Evolutionary conservation across 768 basidiomycete genomes (phyloP).

Genomic region (Leccinum barrowsii): DNA sequence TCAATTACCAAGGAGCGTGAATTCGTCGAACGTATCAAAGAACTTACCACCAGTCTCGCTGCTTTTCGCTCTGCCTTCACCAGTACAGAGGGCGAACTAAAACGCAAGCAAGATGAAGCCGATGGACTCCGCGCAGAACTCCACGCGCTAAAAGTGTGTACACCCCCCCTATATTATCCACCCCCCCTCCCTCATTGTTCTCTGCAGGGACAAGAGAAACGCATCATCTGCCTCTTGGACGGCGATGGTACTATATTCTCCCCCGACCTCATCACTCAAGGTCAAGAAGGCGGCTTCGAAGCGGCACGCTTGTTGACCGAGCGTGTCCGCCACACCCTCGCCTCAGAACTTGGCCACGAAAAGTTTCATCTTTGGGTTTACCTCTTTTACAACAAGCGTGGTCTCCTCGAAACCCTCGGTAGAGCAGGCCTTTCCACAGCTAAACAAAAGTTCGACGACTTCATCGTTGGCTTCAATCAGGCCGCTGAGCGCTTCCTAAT

Average conservation of each 20-base stretch:
- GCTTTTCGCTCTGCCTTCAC: constrained; percentile 29
- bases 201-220: constrained; percentile 29
- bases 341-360: constrained; percentile 20
- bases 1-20: constrained; percentile 23
- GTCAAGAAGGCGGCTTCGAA: constrained; percentile 53
- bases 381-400: constrained; percentile 61
- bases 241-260: constrained; percentile 64
- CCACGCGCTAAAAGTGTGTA: constrained; percentile 24
- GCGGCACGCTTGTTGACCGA: constrained; percentile 49
- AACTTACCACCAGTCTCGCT: constrained; percentile 21
- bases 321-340: constrained; percentile 24
- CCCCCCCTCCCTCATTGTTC: neutral
- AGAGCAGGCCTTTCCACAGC: constrained; percentile 32
- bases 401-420: constrained; percentile 49
- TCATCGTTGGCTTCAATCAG: constrained; percentile 67
- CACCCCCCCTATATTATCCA: neutral
- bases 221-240: constrained; percentile 51
- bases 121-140: constrained; percentile 24
- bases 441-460: constrained; percentile 54
- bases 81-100: constrained; percentile 18
- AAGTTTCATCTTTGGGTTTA: constrained; percentile 55
- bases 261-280: constrained; percentile 48
- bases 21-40: constrained; percentile 15
- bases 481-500: constrained; percentile 64
- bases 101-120: constrained; percentile 12